Base-by-base conservation (phyloP, 805 yeast genomes). In the Wickerhamiella hasegawae region DNA sequence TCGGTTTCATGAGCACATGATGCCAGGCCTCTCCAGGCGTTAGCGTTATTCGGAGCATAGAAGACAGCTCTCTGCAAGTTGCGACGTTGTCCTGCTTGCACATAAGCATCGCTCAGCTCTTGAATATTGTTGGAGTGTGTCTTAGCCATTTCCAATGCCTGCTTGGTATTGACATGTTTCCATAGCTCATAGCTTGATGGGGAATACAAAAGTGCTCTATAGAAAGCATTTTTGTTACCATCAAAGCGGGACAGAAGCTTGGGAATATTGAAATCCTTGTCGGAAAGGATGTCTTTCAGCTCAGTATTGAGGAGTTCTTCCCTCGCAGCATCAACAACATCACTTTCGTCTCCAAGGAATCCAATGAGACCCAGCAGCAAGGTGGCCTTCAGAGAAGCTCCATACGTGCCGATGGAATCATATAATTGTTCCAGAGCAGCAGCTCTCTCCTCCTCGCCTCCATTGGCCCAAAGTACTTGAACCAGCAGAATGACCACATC, bases 401-500 rank as follows among this genome's bases (percentile, higher is more conserved):
- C 94, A 38, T 68, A 54, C 3, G 58, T 61, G 40, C 69, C 76
- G 28, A 84, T 70, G 45, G 66, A 71, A 18, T 67, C 64, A 45
- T 79, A 76, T 30, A 87, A 56, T 53, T 83, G 94, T 46, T 84
- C 94, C 32, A 80, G 49, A 0, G 96, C 94, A 1, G 84, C 85
- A 42, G 73, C 77, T 39, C 72, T 75, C 1, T 90, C 73, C 4
- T 79, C 90, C n/a, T 68, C 72, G 0, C 73, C 68, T n/a, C 73
- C 78, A 38, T 70, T 69, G 2, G 82, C 81, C 59, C 76, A 78
- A 33, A 90, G 60, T 1, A 85, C 77, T 49, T 84, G 93, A 0
- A 90, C 71, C 16, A 82, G 66, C 20, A 87, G 56, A 5, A 76
- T 69, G 12, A 82, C 73, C n/a, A 83, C 64, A 41, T 76, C 67